These are phyloP conservation scores for Aspergillus floridensis DNA, from an alignment of 2,329 filamentous ascomycete species.

Conservation along the genomic window DNA sequence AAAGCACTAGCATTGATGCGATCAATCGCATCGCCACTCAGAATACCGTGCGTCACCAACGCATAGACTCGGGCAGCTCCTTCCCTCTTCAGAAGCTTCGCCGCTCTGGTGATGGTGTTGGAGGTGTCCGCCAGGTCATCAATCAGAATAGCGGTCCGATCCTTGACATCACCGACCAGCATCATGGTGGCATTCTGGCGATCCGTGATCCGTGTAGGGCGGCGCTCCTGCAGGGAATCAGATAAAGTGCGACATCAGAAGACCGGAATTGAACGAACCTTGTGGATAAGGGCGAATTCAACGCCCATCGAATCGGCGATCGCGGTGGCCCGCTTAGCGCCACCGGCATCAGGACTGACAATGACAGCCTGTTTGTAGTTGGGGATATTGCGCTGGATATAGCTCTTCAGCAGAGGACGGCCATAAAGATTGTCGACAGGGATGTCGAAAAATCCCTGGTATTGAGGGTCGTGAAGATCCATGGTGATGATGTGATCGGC, in stretches of 20 bases:
- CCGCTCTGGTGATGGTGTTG: conserved; percentile 94
- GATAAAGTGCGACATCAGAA: conserved; percentile 6
- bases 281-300: conserved; percentile 97
- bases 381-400: conserved; percentile 76
- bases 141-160: conserved; percentile 81
- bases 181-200: conserved; percentile 84
- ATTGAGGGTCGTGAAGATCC: conserved; percentile 94
- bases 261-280: conserved; percentile 56
- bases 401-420: conserved; percentile 55
- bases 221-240: conserved; percentile 65
- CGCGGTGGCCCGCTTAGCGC: conserved; percentile 90
- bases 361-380: conserved; percentile 84
- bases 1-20: conserved; percentile 90
- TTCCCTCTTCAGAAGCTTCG: conserved; percentile 94
- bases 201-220: conserved; percentile 81
- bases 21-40: conserved; percentile 91
- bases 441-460: conserved; percentile 98
- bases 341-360: conserved; percentile 93
- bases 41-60: conserved; percentile 87
- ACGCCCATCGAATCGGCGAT: conserved; percentile 92
- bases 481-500: conserved; percentile 97
- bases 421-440: conserved; percentile 96
- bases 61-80: conserved; percentile 86
- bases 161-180: conserved; percentile 81
- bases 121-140: conserved; percentile 95